A percentile compares a stretch with the other conserved stretches of the same genome.
These are phyloP conservation scores for Plenodomus lindquistii DNA, from an alignment of 2,329 filamentous ascomycete genomes.

Conservation along the genomic window DNA sequence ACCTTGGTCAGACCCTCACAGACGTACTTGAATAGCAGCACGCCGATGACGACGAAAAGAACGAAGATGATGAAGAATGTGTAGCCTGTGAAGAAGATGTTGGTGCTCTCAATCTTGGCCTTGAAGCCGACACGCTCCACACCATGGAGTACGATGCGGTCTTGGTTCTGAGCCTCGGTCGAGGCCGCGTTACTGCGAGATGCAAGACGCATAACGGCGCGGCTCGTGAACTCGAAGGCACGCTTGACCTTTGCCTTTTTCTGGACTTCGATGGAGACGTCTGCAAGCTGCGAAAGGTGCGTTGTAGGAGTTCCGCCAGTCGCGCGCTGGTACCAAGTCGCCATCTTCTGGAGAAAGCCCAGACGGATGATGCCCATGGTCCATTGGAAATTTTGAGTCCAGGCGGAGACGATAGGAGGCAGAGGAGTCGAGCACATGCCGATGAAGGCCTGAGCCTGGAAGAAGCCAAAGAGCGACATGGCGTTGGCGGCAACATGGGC, in stretches of 20 bases:
- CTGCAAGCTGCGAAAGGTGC: conserved; percentile 73
- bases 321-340: conserved; percentile 93
- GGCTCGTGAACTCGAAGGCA: conserved; percentile 26
- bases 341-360: conserved; percentile 83
- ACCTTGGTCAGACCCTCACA: conserved; percentile 76
- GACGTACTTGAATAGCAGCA: conserved; percentile 77
- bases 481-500: conserved; percentile 94
- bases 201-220: conserved; percentile 38
- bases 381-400: conserved; percentile 99
- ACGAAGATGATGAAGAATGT: conserved; percentile 88
- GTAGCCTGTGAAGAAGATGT: conserved; percentile 90
- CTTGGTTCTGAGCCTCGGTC: conserved; percentile 34
- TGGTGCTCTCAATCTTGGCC: conserved; percentile 82
- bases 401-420: conserved; percentile 85
- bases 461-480: conserved; percentile 90
- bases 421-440: conserved; percentile 80
- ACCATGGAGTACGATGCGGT: conserved; percentile 66
- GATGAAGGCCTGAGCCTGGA: conserved; percentile 91
- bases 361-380: conserved; percentile 93
- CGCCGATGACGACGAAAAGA: conserved; percentile 70
- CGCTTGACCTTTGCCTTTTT: conserved; percentile 66
- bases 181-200: conserved; percentile 53
- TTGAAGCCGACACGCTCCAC: conserved; percentile 89
- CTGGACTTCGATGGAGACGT: conserved; percentile 81
- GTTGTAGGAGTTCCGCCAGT: conserved; percentile 85